Conservation (phyloP, 331 rosid genomes). For the Pyracantha coccinea region DNA sequence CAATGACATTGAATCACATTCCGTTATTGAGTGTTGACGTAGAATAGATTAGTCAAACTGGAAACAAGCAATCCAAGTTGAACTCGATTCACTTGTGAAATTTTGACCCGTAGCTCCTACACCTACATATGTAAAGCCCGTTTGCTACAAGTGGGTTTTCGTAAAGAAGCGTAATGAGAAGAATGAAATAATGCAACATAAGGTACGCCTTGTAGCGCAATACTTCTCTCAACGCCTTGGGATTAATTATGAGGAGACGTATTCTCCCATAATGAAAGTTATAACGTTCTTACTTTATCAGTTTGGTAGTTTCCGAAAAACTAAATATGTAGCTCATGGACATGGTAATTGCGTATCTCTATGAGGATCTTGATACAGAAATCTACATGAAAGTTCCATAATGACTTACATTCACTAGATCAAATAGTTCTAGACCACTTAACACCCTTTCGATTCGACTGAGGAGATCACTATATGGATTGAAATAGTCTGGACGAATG, state of each 20-base stretch:
- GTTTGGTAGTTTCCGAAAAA: too few relatives aligned
- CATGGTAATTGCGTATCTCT: not conserved
- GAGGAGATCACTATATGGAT: accelerated
- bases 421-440: not conserved
- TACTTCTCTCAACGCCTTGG: not conserved
- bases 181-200: not conserved
- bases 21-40: accelerated
- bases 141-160: not conserved
- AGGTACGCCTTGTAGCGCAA: not conserved
- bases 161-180: accelerated
- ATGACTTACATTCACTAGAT: not conserved
- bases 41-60: accelerated
- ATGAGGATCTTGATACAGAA: not conserved
- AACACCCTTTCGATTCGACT: not conserved
- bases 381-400: not conserved
- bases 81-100: accelerated
- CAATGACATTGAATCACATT: too few relatives aligned
- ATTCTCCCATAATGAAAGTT: not conserved
- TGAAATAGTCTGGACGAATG: accelerated
- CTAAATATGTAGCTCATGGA: not conserved
- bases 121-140: accelerated
- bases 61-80: too few relatives aligned
- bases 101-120: accelerated
- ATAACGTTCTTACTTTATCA: not conserved
- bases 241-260: not conserved